Conservation (phyloP, 805 yeast genomes). For the Lipomyces yamanashiensis region DNA sequence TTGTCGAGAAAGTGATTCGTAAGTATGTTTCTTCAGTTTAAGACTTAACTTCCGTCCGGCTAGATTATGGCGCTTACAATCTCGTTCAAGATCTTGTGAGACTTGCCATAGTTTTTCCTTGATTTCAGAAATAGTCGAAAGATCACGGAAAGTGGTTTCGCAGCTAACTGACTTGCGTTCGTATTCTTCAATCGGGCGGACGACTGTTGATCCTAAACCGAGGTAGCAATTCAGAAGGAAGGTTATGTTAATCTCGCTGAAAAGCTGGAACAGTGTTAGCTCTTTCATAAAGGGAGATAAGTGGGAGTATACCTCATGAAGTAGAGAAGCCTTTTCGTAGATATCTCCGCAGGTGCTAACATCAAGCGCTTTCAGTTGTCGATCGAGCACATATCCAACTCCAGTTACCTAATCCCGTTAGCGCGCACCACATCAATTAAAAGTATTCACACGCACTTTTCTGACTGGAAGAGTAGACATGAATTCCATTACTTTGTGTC, state of each 20-base stretch:
- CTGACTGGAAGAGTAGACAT: slow-evolving; percentile 36
- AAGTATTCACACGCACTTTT: slow-evolving; percentile 22
- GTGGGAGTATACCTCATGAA: slow-evolving; percentile 13
- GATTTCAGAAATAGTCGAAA: slow-evolving; percentile 14
- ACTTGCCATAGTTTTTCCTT: slow-evolving; percentile 28
- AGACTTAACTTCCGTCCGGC: slow-evolving; percentile 37
- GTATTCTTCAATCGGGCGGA: slow-evolving; percentile 33
- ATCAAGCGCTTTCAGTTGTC: slow-evolving; percentile 38
- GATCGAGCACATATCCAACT: slow-evolving; percentile 40
- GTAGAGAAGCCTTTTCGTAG: slow-evolving; percentile 10
- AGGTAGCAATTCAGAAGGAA: slow-evolving; percentile 37
- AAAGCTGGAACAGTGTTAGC: slow-evolving; percentile 4
- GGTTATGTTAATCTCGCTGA: slow-evolving; percentile 23
- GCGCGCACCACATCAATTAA: not conserved
- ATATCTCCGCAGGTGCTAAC: slow-evolving; percentile 37
- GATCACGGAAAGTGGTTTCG: slow-evolving; percentile 38
- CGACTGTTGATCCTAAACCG: slow-evolving; percentile 39
- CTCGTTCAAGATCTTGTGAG: slow-evolving; percentile 34
- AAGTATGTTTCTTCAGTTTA: slow-evolving; percentile 37
- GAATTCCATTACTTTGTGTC: slow-evolving; percentile 35
- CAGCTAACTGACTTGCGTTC: slow-evolving; percentile 39
- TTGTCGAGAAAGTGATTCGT: slow-evolving; percentile 36
- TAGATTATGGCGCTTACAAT: slow-evolving; percentile 28
- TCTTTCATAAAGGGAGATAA: not conserved
- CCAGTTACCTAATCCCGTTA: slow-evolving; percentile 31